Conservation (phyloP, 2,329 filamentous ascomycete species). For the Colletotrichum scovillei region DNA sequence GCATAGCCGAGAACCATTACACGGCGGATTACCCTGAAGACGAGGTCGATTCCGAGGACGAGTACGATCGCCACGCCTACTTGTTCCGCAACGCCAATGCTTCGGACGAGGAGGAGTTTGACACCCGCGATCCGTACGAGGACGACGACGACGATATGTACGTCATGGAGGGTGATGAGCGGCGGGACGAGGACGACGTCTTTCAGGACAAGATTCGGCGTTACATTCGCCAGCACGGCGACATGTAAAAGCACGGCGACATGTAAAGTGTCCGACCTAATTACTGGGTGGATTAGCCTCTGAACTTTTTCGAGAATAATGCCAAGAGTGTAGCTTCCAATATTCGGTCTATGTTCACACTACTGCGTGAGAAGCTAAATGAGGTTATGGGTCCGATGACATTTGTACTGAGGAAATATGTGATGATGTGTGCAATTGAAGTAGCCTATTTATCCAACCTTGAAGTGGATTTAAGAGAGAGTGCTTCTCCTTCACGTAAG, state of each 20-base stretch:
- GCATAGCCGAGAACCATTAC: slow-evolving; percentile 80
- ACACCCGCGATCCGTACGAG: slow-evolving; percentile 51
- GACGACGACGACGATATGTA: slow-evolving; percentile 47
- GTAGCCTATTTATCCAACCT: not conserved
- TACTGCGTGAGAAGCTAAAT: too few species aligned
- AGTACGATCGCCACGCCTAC: slow-evolving; percentile 65
- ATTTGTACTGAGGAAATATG: too few species aligned
- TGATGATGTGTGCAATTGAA: slow-evolving; percentile 13
- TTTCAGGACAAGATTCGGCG: slow-evolving; percentile 40
- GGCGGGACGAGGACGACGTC: slow-evolving; percentile 42
- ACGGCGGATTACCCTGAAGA: slow-evolving; percentile 85
- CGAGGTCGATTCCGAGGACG: slow-evolving; percentile 75
- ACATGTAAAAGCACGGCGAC: not conserved
- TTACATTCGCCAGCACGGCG: slow-evolving; percentile 37
- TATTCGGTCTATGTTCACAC: too few species aligned
- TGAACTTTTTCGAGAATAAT: too few species aligned
- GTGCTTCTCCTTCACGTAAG: not conserved
- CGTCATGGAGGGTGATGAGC: slow-evolving; percentile 51
- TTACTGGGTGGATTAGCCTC: too few species aligned
- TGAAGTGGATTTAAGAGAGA: not conserved
- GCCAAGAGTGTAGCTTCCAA: too few species aligned
- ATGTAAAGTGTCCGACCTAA: too few species aligned
- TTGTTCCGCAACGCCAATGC: slow-evolving; percentile 64
- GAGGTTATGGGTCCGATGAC: too few species aligned
- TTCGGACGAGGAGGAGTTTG: slow-evolving; percentile 67